These are phyloP conservation scores for Lachancea sp. DNA, from an alignment of 805 yeast genomes.

Conservation along the genomic window DNA sequence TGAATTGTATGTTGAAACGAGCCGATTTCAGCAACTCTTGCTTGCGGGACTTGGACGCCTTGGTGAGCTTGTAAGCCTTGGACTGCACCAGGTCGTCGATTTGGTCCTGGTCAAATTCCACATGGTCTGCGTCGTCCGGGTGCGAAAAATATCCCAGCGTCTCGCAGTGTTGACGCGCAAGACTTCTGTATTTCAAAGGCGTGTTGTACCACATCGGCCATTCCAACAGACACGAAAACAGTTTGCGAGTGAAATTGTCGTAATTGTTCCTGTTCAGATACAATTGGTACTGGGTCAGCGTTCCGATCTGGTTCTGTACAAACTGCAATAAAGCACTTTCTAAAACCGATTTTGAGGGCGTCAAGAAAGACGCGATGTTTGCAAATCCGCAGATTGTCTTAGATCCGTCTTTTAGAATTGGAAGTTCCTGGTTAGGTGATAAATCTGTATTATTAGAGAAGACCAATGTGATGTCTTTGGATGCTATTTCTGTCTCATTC, in stretches of 20 bases:
- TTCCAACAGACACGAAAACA: constrained; percentile 48
- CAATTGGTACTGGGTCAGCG: constrained; percentile 50
- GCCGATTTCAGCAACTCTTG: constrained; percentile 19
- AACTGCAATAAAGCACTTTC: constrained; percentile 41
- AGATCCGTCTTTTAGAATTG: constrained; percentile 35
- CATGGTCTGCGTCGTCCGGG: constrained; percentile 17
- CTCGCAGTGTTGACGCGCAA: constrained; percentile 16
- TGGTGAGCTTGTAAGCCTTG: constrained; percentile 24
- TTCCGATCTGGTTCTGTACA: constrained; percentile 37
- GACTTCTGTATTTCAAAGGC: constrained; percentile 34
- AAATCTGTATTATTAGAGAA: constrained; percentile 54
- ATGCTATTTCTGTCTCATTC: constrained; percentile 9
- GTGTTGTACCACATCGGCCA: constrained; percentile 73
- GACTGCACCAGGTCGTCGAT: constrained; percentile 25
- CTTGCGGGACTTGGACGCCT: constrained; percentile 17
- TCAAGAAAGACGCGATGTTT: constrained; percentile 34
- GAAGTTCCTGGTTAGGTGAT: constrained; percentile 45
- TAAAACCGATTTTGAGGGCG: constrained; percentile 32
- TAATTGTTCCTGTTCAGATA: constrained; percentile 54
- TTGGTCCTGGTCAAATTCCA: constrained; percentile 3
- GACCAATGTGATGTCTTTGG: constrained; percentile 35
- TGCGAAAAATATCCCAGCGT: constrained; percentile 16
- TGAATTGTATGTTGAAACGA: constrained; percentile 18
- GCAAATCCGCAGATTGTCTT: constrained; percentile 37
- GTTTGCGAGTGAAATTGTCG: constrained; percentile 50